A percentile compares a stretch with the other conserved stretches of the same genome.
These are phyloP conservation scores for Pseudodiploospora longispora DNA, from an alignment of 2,329 filamentous ascomycete species.

Conservation along the genomic window DNA sequence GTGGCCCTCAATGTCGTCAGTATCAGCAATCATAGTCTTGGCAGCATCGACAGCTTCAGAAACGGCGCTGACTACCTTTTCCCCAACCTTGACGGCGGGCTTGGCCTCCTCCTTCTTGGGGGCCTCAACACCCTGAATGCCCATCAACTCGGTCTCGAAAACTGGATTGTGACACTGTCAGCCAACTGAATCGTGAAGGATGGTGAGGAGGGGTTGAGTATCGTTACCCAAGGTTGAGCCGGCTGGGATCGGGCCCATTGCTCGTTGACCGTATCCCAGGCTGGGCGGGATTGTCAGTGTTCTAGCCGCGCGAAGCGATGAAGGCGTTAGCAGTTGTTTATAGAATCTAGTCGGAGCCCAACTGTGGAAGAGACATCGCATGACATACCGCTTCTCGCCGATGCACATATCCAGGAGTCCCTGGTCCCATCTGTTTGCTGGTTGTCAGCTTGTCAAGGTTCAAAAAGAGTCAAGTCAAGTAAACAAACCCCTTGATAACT, in stretches of 20 bases:
- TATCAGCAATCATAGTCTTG: slow-evolving; percentile 45
- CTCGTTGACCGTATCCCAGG: slow-evolving; percentile 70
- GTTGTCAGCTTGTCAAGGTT: not conserved
- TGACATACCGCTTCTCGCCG: slow-evolving; percentile 67
- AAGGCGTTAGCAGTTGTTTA: slow-evolving; percentile 11
- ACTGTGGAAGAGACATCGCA: not conserved
- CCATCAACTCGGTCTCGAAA: slow-evolving; percentile 86
- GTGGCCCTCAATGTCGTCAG: slow-evolving; percentile 49
- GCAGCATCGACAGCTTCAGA: slow-evolving; percentile 24
- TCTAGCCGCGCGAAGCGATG: slow-evolving; percentile 26
- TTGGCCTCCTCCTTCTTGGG: slow-evolving; percentile 29
- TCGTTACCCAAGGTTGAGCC: slow-evolving; percentile 63
- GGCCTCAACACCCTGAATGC: slow-evolving; percentile 61
- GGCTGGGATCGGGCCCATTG: slow-evolving; percentile 74
- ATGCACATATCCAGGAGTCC: slow-evolving; percentile 91
- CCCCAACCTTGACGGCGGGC: slow-evolving; percentile 15
- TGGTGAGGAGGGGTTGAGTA: slow-evolving; percentile 17
- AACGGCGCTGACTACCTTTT: slow-evolving; percentile 14
- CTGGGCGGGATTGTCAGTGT: slow-evolving; percentile 85
- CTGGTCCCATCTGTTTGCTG: slow-evolving; percentile 65
- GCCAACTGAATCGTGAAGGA: slow-evolving; percentile 6
- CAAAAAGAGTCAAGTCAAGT: slow-evolving; percentile 10
- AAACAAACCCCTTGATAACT: slow-evolving; percentile 76
- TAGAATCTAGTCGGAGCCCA: not conserved
- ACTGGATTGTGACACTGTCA: slow-evolving; percentile 38